These are phyloP conservation scores for Beauveria scarabaeidicola DNA, from an alignment of 2,329 filamentous ascomycete species.

Conservation along the genomic window DNA sequence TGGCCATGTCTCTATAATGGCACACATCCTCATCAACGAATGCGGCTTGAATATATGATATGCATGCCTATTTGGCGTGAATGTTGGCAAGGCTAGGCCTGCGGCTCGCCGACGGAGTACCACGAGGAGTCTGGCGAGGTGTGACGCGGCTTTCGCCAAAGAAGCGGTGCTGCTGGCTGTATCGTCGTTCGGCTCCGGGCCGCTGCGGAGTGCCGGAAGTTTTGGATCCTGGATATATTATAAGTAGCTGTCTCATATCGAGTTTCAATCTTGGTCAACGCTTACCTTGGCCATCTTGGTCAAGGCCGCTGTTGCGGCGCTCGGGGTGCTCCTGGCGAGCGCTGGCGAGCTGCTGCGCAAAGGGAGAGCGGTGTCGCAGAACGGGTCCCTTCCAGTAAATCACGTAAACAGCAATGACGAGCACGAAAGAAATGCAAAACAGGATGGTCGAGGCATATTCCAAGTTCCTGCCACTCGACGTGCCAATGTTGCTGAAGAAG, in stretches of 20 bases:
- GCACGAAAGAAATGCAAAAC: conserved; percentile 50
- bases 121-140: conserved; percentile 28
- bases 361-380: conserved; percentile 53
- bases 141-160: conserved; percentile 34
- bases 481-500: conserved; percentile 51
- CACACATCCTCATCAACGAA: too few relatives aligned
- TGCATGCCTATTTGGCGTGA: background rate
- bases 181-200: conserved; percentile 19
- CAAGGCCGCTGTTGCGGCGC: conserved; percentile 21
- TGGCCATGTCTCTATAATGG: background rate
- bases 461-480: conserved; percentile 38
- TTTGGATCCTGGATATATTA: conserved; percentile 16
- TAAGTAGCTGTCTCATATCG: conserved; percentile 10
- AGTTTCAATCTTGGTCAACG: background rate
- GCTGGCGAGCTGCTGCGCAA: conserved; percentile 53
- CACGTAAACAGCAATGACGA: conserved; percentile 55
- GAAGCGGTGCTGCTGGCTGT: conserved; percentile 32
- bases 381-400: conserved; percentile 57
- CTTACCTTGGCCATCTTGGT: conserved; percentile 13
- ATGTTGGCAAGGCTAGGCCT: conserved; percentile 19
- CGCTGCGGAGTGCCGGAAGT: conserved; percentile 14
- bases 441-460: conserved; percentile 57
- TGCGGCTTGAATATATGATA: too few relatives aligned
- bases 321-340: conserved; percentile 27
- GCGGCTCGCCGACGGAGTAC: conserved; percentile 29